Evolutionary conservation across 2,329 filamentous ascomycete genomes (phyloP).

Genomic region (Cordyceps cateniannulata): DNA sequence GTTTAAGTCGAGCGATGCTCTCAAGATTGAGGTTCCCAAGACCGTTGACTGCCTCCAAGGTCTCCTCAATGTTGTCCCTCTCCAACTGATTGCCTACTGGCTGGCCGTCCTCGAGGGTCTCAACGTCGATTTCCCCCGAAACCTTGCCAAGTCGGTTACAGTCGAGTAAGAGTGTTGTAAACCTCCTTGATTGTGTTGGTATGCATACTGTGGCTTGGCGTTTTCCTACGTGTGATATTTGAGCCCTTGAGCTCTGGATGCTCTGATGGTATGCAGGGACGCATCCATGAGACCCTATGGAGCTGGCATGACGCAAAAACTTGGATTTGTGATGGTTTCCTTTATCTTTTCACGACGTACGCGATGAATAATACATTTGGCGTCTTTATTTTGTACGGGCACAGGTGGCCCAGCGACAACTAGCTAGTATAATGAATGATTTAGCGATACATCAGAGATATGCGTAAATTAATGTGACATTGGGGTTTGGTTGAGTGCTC

Average conservation of each 20-base stretch:
- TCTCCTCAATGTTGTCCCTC: conserved; percentile 92
- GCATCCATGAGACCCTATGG: background rate
- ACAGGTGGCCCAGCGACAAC: background rate
- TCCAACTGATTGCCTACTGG: conserved; percentile 99
- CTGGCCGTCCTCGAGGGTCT: conserved; percentile 91
- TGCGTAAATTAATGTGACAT: background rate
- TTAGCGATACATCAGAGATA: background rate
- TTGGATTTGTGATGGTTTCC: background rate
- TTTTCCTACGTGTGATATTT: background rate
- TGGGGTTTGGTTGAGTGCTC: background rate
- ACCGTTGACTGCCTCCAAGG: conserved; percentile 95
- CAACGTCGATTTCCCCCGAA: conserved; percentile 97
- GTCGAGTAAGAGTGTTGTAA: conserved; percentile 67
- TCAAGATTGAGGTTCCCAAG: conserved; percentile 96
- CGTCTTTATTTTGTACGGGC: background rate
- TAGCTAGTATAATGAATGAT: conserved; percentile 9
- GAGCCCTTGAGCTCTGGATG: background rate
- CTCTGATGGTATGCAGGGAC: background rate
- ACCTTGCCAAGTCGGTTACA: conserved; percentile 97
- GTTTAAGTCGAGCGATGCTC: conserved; percentile 80
- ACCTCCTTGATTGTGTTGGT: background rate
- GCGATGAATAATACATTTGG: background rate
- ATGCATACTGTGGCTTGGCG: background rate
- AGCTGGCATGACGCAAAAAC: conserved; percentile 7
- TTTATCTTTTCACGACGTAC: background rate